Base-by-base conservation (phyloP, 1,284 basidiomycete species). In the Apiotrichum sp. region DNA sequence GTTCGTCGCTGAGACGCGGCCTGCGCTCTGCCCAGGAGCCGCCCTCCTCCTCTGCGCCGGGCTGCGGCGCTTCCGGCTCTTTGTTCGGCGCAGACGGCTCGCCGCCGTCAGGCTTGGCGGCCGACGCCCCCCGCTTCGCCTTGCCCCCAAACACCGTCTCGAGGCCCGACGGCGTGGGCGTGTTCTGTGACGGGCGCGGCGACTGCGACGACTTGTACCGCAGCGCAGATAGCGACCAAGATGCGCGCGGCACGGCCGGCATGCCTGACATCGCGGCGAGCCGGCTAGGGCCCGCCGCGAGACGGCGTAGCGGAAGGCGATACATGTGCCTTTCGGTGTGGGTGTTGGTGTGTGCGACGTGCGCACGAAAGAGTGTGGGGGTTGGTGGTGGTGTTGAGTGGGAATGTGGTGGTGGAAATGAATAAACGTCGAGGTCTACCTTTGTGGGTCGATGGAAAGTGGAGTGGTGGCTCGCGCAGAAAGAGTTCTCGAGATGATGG, bases 91-190 rank as follows among this genome's bases (percentile, higher is more conserved):
- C 2, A 38, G 43, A 43, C n/a, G 40, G 50, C 34, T 36, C 35
- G 34, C n/a, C 33, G 32, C 14, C 32, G 16, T 36, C 34, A 2
- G 55, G 39, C 16, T 40, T 49, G 33, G 55, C 47, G 2, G 57
- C 32, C 13, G 52, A 44, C 11, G 52, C 16, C 43, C 45, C 6
- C 32, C 16, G 52, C 33, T 61, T 14, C 49, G 50, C 50, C 7
- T 45, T 44, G 36, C 68, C 69, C 40, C 72, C 72, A 52, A 76
- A 75, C 8, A 73, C 62, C 13, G 63, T 63, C 51, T 72, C 73
- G 50, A 72, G 66, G 11, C 71, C 72, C 35, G 65, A 54, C 31
- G 70, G 74, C 31, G 69, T 62, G 14, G 71, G 69, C 22, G 67
- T 52, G 59, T 70, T 74, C 46, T 63, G 57, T 22, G 58, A 59